Evolutionary conservation across 2,329 filamentous ascomycete genomes (phyloP), one percentile per base, ranked within the genome.

Genomic region (Pseudogymnoascus sp.): DNA sequence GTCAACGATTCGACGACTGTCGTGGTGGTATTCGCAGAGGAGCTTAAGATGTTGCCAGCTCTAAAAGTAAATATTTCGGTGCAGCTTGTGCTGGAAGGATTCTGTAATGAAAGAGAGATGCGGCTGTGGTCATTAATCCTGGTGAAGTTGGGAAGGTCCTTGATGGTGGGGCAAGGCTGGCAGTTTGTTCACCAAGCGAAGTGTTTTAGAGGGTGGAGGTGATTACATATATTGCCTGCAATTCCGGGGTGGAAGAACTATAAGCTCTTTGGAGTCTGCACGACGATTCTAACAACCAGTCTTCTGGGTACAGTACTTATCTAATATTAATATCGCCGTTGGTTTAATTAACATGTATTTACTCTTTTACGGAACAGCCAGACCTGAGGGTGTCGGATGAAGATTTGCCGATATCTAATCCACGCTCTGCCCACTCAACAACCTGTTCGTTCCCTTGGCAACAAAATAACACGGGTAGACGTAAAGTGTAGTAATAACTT

Each of bases 1-100:
- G 66, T 70, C 71, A 71, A 72, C 75, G 70, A 46, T 38, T 46
- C 28, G 22, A 38, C 46, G 53, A 40, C 24, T 19, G 26, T 41
- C 33, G 41, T 60, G 50, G 37, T 50, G 61, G 43, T 56, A 56
- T 56, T 62, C 61, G 46, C 61, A 46, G 43, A 61, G 19, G 33
- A 62, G 43, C 59, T 40, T 31, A 28, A 31, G 41, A 63, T 46
- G 43, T 62, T 31, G 37, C 14, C 14, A 37, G 56, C 28, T 60
- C n/a, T 59, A 61, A 41, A 37, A 28, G 37, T 37, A 31, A 60
- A 63, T 26, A 53, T 63, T 43, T 40, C 50, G 33, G 61, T 63
- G 35, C 61, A 63, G 61, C 61, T 63, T 61, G 61, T 19, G 61
- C 53, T 63, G 40, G 28, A 22, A 56, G 50, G n/a, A 56, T 56